Evolutionary conservation across 2,329 filamentous ascomycete genomes (phyloP), one percentile per base, ranked within the genome.

Genomic region (Dactylellina drechsleri): DNA sequence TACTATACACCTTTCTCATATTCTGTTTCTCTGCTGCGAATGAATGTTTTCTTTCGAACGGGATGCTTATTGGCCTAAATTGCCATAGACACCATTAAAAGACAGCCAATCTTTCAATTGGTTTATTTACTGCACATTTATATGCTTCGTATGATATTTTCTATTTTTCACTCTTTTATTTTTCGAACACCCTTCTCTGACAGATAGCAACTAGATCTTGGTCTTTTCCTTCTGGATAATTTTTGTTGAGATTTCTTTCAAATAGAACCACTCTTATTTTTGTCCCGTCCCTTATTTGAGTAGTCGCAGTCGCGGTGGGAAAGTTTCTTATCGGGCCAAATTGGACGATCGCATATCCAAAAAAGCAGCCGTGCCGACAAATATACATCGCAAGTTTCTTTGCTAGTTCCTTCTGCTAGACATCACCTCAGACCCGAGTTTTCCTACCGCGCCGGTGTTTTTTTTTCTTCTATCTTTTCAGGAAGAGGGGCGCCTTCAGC

Each of bases 281-380:
- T 53, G 45, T 43, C 31, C 18, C 52, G 54, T 23, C 49, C 41
- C 64, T 60, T 54, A 23, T 74, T 74, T 56, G 61, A 66, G 68
- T 52, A 73, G 50, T 73, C 56, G 57, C 43, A 73, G 68, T 61
- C 68, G 62, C 23, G 41, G 54, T 47, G 45, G 68, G 68, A 50
- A 74, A 67, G 62, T 62, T 74, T 74, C 50, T 62, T 74, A 66
- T 66, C 62, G 47, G 57, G 36, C 54, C 23, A 66, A 72, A 54
- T 65, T 65, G n/a, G 53, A 66, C 43, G 40, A 60, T 23, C 26
- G 16, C 10, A 53, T 28, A 56, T 45, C 62, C 50, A 62, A 40
- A 66, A 74, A 74, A 67, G 70, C 58, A 74, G 57, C 70, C 70
- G 70, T 66, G 70, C 62, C 70, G 62, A 66, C 70, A 58, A n/a